A percentile compares a stretch with the other conserved stretches of the same genome.
phyloP scores from a whole-genome alignment of 208 protist genomes.

The Leishmania arabica region DNA sequence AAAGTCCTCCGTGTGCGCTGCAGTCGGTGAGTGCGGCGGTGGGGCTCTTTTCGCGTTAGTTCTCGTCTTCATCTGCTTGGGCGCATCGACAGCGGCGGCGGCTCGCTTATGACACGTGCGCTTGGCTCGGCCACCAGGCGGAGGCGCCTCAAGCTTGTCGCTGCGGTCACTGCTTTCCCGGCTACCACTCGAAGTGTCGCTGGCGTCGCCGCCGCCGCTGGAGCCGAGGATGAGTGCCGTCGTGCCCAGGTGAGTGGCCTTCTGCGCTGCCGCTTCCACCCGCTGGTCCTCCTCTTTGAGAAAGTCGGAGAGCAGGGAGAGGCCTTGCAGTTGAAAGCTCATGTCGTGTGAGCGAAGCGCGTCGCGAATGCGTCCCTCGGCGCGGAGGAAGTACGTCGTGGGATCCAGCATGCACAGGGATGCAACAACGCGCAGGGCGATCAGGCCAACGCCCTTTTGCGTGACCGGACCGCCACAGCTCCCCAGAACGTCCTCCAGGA shows the following conservation, averaged over 20 bases:
- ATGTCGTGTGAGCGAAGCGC: slow-evolving; percentile 45
- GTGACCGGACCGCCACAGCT: slow-evolving; percentile 29
- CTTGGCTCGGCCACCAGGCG: background rate
- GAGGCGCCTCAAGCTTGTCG: background rate
- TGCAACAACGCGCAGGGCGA: slow-evolving; percentile 69
- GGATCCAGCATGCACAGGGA: slow-evolving; percentile 88
- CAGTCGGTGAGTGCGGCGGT: background rate
- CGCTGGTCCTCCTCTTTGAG: slow-evolving; percentile 82
- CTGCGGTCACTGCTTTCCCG: slow-evolving; percentile 7
- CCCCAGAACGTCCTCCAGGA: slow-evolving; percentile 51
- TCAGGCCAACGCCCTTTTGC: slow-evolving; percentile 40
- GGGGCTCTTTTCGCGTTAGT: background rate
- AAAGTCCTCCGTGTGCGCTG: slow-evolving; percentile 16
- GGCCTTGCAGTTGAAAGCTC: slow-evolving; percentile 56
- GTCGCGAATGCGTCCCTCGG: slow-evolving; percentile 46
- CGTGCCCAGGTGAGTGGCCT: slow-evolving; percentile 25
- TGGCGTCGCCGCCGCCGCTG: background rate
- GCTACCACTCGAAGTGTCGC: slow-evolving; percentile 4
- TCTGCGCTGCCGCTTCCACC: slow-evolving; percentile 52
- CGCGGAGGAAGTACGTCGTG: slow-evolving; percentile 61
- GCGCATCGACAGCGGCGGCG: background rate
- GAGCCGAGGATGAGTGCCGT: slow-evolving; percentile 26
- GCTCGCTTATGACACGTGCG: background rate
- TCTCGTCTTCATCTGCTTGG: background rate
- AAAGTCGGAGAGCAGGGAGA: slow-evolving; percentile 85